A percentile compares a stretch with the other conserved stretches of the same genome.
These are phyloP conservation scores for Diplotaxis tenuifolia DNA, from an alignment of 345 rosid species.

Conservation along the genomic window DNA sequence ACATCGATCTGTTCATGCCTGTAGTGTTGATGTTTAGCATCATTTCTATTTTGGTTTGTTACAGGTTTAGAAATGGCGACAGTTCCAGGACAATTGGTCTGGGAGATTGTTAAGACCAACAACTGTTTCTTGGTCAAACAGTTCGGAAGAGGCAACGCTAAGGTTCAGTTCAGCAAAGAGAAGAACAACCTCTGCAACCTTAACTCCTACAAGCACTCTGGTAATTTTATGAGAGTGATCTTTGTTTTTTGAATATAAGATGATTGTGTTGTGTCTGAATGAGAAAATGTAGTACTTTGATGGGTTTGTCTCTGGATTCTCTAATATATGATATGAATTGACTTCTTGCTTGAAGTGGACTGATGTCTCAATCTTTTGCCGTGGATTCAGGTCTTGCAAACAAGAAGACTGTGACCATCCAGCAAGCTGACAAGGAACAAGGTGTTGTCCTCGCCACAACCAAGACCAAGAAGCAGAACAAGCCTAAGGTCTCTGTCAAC, in stretches of 20 bases:
- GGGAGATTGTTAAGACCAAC: slow-evolving; percentile 83
- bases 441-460: slow-evolving; percentile 65
- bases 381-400: slow-evolving; percentile 67
- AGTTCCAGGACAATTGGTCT: slow-evolving; percentile 67
- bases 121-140: slow-evolving; percentile 71
- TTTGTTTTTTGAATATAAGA: background rate
- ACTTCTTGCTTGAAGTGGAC: background rate
- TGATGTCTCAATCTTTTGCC: background rate
- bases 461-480: slow-evolving; percentile 85
- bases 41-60: background rate
- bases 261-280: background rate
- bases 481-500: slow-evolving; percentile 59
- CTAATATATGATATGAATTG: background rate
- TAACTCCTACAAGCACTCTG: slow-evolving; percentile 80
- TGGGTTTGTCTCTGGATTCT: background rate
- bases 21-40: background rate
- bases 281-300: background rate
- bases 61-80: slow-evolving; percentile 53
- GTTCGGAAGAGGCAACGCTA: slow-evolving; percentile 65
- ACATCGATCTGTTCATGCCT: background rate
- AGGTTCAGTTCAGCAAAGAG: slow-evolving; percentile 71
- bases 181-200: slow-evolving; percentile 68
- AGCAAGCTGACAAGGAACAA: slow-evolving; percentile 59
- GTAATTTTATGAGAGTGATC: slow-evolving; percentile 8
- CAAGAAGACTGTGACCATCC: slow-evolving; percentile 72